Conservation (phyloP, 1,284 basidiomycete species). For the Leccinum pachyderme region DNA sequence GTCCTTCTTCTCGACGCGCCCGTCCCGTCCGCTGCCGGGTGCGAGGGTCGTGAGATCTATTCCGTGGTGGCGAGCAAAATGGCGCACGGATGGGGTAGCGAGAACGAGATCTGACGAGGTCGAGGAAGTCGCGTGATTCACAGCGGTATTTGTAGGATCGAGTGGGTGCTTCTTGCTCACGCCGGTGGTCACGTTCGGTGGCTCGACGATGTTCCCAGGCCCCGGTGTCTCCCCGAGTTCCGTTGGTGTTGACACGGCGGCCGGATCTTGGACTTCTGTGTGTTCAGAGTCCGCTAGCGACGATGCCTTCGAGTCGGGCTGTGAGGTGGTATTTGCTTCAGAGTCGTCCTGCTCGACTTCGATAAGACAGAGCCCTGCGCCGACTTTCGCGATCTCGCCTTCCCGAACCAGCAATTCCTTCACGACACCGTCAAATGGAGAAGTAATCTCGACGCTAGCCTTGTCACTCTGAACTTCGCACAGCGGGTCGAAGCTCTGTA, state of each 20-base stretch:
- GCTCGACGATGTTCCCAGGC: background rate
- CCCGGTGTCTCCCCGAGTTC: background rate
- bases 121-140: slow-evolving; percentile 4
- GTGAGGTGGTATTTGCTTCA: background rate
- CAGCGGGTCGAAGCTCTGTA: slow-evolving; percentile 82
- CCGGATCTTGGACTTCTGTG: background rate
- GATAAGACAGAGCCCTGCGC: slow-evolving; percentile 79
- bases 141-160: slow-evolving; percentile 51
- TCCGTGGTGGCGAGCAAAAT: slow-evolving; percentile 67
- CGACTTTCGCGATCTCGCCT: slow-evolving; percentile 87
- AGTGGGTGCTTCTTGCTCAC: slow-evolving; percentile 52
- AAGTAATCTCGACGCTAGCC: slow-evolving; percentile 91
- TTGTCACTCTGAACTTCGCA: slow-evolving; percentile 97
- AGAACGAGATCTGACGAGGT: slow-evolving; percentile 42
- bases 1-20: slow-evolving; percentile 75
- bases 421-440: slow-evolving; percentile 80
- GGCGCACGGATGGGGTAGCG: slow-evolving; percentile 77
- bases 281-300: background rate
- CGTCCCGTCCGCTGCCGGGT: slow-evolving; percentile 74
- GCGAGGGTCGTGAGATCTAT: slow-evolving; percentile 60
- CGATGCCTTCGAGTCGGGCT: background rate
- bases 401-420: slow-evolving; percentile 74
- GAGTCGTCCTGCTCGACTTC: slow-evolving; percentile 65
- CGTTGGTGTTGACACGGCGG: background rate
- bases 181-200: background rate